Base-by-base conservation (phyloP, 2,329 filamentous ascomycete genomes). In the Leptosphaerulina australis region DNA sequence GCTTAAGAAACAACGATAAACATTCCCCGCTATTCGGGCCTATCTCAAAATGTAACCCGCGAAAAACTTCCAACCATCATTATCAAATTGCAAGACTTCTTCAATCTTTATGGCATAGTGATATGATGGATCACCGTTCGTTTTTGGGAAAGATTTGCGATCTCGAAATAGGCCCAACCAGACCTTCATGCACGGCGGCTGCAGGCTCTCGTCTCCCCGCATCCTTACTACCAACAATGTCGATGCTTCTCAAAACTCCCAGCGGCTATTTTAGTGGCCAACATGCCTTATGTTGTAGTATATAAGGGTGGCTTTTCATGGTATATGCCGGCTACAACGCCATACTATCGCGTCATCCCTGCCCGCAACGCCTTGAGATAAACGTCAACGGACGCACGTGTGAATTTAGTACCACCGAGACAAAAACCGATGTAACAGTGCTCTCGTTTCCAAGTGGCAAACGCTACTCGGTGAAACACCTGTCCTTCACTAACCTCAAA, bases 141-240 rank as follows among this genome's bases (percentile, higher is more conserved):
- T 10, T 14, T 4, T 24, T 2, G n/a, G 12, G 20, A n/a, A 8
- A 8, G 15, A 4, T 11, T 4, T 8, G 21, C 14, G 26, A 11
- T 33, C 46, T 50, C 17, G 30, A 39, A 44, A 50, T 39, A 50
- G 39, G 17, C 34, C 24, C 29, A 24, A 39, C 28, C 18, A 17
- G 26, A 24, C 21, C 5, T 11, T 14, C 5, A 30, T 40, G 29
- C 34, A 22, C 36, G 34, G 11, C 25, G 14, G 30, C 40, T 50
- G 30, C 40, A 45, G 7, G 30, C 47, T 44, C 30, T 50, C 40
- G 48, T 36, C 35, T 44, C 35, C 24, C 40, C n/a, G 34, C 10
- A 17, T 26, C 21, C n/a, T 20, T n/a, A 26, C 45, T 11, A 37
- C 24, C 20, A 37, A 37, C 31, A 49, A 17, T 24, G 26, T 21